Conservation (phyloP, 2,329 filamentous ascomycete genomes). For the Coniochaeta hoffmannii region DNA sequence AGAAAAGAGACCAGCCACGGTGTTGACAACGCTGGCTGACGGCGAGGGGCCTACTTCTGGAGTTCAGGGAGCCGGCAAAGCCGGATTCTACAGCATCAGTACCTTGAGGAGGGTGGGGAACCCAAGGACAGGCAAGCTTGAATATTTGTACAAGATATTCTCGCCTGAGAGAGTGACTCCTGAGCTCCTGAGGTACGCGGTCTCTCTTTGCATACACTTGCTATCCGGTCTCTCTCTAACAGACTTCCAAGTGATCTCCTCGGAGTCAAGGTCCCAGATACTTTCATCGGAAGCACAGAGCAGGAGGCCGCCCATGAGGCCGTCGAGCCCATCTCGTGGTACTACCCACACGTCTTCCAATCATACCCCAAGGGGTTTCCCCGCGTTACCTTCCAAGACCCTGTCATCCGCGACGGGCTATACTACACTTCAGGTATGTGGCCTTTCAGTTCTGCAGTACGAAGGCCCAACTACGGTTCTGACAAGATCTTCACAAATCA, state of each 20-base stretch:
- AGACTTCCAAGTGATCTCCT: slow-evolving; percentile 28
- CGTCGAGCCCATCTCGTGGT: slow-evolving; percentile 62
- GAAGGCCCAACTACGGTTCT: too few species aligned
- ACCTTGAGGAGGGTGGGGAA: slow-evolving; percentile 60
- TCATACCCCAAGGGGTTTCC: slow-evolving; percentile 83
- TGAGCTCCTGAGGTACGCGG: slow-evolving; percentile 37
- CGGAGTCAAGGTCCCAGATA: slow-evolving; percentile 36
- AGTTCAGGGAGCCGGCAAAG: slow-evolving; percentile 56
- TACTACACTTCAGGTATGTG: slow-evolving; percentile 68
- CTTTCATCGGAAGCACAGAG: slow-evolving; percentile 21
- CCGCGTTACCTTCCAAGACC: slow-evolving; percentile 79
- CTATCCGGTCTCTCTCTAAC: neutral
- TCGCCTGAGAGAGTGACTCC: slow-evolving; percentile 46
- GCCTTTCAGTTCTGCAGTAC: too few species aligned
- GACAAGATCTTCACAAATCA: too few species aligned
- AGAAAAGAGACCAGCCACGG: slow-evolving; percentile 57
- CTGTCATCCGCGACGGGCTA: slow-evolving; percentile 56
- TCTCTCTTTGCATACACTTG: neutral
- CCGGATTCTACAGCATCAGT: slow-evolving; percentile 82
- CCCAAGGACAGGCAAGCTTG: slow-evolving; percentile 42
- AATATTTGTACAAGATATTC: slow-evolving; percentile 61
- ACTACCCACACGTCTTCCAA: slow-evolving; percentile 68
- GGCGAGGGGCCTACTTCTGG: slow-evolving; percentile 45
- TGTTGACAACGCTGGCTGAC: slow-evolving; percentile 74
- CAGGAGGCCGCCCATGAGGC: slow-evolving; percentile 21